Conservation (phyloP, 2,329 filamentous ascomycete genomes). For the Pseudonectria foliicola region DNA sequence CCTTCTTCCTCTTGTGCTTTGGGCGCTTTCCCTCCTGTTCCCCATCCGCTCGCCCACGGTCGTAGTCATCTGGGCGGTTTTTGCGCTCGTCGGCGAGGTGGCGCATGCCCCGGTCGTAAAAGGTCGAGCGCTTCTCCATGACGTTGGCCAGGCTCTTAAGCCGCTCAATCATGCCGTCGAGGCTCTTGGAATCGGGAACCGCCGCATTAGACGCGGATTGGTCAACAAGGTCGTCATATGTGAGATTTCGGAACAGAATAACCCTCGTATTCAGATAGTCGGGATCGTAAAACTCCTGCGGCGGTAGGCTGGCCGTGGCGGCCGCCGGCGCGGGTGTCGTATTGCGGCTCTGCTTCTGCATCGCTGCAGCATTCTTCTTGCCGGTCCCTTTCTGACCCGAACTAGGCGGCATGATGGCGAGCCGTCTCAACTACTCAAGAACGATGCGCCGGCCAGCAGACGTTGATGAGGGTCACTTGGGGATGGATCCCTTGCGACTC, state of each 20-base stretch:
- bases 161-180: slow-evolving; percentile 56
- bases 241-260: slow-evolving; percentile 51
- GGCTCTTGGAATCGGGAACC: slow-evolving; percentile 56
- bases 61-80: slow-evolving; percentile 48
- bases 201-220: slow-evolving; percentile 47
- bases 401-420: slow-evolving; percentile 46
- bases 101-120: slow-evolving; percentile 68
- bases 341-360: slow-evolving; percentile 68
- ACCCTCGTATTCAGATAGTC: slow-evolving; percentile 61
- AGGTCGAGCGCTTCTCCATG: slow-evolving; percentile 59
- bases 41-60: slow-evolving; percentile 39
- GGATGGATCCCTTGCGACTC: no score
- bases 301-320: slow-evolving; percentile 45
- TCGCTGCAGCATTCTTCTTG: slow-evolving; percentile 55
- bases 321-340: slow-evolving; percentile 54
- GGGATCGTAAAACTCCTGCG: slow-evolving; percentile 49
- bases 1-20: slow-evolving; percentile 77
- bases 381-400: slow-evolving; percentile 55
- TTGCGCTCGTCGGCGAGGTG: slow-evolving; percentile 60
- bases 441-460: no score
- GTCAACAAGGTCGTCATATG: slow-evolving; percentile 65
- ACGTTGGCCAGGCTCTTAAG: slow-evolving; percentile 58
- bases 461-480: no score
- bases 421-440: not conserved
- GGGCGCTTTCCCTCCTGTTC: slow-evolving; percentile 48